Evolutionary conservation across 2,329 filamentous ascomycete species (phyloP).

Genomic region (Metarhizium brunneum): DNA sequence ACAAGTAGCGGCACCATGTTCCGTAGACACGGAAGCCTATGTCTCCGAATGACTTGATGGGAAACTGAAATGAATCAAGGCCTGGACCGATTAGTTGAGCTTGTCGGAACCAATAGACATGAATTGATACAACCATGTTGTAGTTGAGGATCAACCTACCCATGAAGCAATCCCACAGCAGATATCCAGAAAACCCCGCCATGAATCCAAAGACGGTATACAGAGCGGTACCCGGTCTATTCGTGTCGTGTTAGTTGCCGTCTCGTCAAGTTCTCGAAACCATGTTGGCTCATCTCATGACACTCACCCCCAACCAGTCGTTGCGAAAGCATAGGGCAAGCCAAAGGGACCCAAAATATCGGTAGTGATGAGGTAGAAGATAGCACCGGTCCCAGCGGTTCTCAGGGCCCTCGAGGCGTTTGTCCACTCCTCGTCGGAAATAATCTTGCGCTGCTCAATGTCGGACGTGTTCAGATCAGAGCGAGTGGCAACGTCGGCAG

Average conservation of each 20-base stretch:
- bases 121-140: not conserved
- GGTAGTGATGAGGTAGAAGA: constrained; percentile 40
- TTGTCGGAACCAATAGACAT: not conserved
- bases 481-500: not conserved
- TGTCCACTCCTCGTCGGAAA: constrained; percentile 31
- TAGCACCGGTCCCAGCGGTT: constrained; percentile 34
- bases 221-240: constrained; percentile 29
- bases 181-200: constrained; percentile 27
- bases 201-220: constrained; percentile 33
- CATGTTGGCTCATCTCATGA: not conserved
- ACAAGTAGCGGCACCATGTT: constrained; percentile 29
- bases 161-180: constrained; percentile 33
- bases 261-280: not conserved
- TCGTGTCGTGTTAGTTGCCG: not conserved
- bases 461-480: constrained; percentile 4
- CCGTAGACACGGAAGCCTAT: constrained; percentile 38
- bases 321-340: constrained; percentile 19
- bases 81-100: not conserved
- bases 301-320: constrained; percentile 28
- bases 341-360: constrained; percentile 36
- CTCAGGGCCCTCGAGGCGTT: constrained; percentile 34
- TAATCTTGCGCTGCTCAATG: constrained; percentile 1
- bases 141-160: constrained; percentile 10
- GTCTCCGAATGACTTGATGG: constrained; percentile 35
- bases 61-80: constrained; percentile 36